A percentile compares a stretch with the other conserved stretches of the same genome.
phyloP scores from a whole-genome alignment of 139 green algal genomes.

The Coelastrella sp. region DNA sequence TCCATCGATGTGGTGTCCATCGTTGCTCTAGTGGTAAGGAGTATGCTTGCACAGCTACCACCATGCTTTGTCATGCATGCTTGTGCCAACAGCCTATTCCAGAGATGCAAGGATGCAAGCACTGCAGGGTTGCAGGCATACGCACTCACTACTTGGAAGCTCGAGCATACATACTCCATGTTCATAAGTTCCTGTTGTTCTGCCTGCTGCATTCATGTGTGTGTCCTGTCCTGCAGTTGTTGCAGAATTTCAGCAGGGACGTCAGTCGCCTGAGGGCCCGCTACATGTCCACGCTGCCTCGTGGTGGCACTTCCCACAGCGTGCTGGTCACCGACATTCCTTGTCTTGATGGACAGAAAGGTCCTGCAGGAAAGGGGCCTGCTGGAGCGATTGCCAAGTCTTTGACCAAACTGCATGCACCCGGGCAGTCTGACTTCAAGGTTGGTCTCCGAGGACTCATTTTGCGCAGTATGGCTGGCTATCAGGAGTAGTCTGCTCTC shows the following conservation, averaged over 20 bases:
- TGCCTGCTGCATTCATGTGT: background rate
- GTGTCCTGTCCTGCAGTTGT: slow-evolving; percentile 43
- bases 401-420: background rate
- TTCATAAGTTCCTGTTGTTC: background rate
- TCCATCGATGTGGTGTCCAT: slow-evolving; percentile 63
- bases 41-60: no score
- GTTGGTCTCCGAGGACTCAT: no score
- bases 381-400: background rate
- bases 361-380: background rate
- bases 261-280: slow-evolving; percentile 67
- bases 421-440: slow-evolving; percentile 17
- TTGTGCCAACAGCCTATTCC: no score
- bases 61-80: background rate
- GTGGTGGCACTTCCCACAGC: slow-evolving; percentile 61
- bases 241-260: slow-evolving; percentile 70
- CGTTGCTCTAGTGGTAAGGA: slow-evolving; percentile 32
- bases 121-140: no score
- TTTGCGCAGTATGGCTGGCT: no score
- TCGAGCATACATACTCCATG: no score
- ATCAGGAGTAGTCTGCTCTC: no score
- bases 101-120: no score
- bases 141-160: no score
- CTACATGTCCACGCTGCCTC: slow-evolving; percentile 62
- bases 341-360: background rate
- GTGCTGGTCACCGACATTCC: slow-evolving; percentile 62